phyloP scores from a whole-genome alignment of 2,329 filamentous ascomycete species.

The Penicillium sclerotiorum region DNA sequence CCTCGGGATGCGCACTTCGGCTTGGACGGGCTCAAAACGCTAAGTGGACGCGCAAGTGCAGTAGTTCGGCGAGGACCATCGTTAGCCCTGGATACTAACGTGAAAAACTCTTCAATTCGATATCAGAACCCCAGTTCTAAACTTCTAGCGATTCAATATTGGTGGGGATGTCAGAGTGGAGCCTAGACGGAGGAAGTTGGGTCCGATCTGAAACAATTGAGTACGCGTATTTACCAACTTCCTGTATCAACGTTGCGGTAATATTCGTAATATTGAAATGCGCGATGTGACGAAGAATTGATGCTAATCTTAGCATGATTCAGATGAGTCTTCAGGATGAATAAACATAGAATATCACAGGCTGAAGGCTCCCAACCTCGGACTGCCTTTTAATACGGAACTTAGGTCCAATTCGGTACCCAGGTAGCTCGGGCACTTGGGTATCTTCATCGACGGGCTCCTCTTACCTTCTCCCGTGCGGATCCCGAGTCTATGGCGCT shows the following conservation, averaged over 20 bases:
- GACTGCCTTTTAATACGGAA: too few relatives aligned
- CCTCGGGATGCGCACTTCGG: too few relatives aligned
- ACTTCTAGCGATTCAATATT: constrained; percentile 4
- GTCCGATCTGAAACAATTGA: constrained; percentile 12
- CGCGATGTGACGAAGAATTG: constrained; percentile 16
- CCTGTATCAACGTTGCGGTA: constrained; percentile 1
- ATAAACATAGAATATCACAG: too few relatives aligned
- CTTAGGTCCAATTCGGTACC: too few relatives aligned
- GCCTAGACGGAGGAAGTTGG: constrained; percentile 1
- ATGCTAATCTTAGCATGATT: too few relatives aligned
- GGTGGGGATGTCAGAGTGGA: constrained; percentile 1
- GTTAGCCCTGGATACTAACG: not conserved
- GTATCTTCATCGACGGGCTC: too few relatives aligned
- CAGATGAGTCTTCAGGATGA: too few relatives aligned
- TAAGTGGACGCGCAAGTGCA: too few relatives aligned
- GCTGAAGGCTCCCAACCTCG: not conserved
- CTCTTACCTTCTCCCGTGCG: too few relatives aligned
- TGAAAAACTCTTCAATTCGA: constrained; percentile 4
- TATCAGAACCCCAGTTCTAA: constrained; percentile 1
- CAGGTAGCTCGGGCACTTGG: too few relatives aligned
- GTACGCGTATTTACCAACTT: constrained; percentile 4
- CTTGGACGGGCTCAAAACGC: too few relatives aligned
- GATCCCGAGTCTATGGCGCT: constrained; percentile 7
- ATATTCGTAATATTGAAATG: constrained; percentile 8
- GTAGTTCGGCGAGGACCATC: too few relatives aligned